Percentiles rank a stretch among this genome's conserved stretches.
These are phyloP conservation scores for Claviceps fusiformis DNA, from an alignment of 2,329 filamentous ascomycete genomes.

Conservation along the genomic window DNA sequence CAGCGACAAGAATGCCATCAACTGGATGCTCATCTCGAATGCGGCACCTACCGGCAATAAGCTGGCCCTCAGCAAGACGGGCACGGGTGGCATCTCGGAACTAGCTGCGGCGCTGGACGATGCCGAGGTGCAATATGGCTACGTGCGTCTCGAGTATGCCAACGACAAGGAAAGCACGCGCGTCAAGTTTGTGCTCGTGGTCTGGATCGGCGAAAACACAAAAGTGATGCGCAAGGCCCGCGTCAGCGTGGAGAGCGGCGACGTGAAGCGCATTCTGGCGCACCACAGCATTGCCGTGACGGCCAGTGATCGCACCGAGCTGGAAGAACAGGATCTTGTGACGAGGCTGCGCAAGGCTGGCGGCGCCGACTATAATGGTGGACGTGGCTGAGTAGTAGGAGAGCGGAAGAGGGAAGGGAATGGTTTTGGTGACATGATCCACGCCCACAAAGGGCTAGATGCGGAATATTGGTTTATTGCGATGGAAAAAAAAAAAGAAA, in stretches of 20 bases:
- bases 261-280: slow-evolving; percentile 48
- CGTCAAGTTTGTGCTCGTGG: slow-evolving; percentile 53
- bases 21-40: slow-evolving; percentile 56
- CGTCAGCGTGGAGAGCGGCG: slow-evolving; percentile 52
- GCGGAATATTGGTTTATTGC: neutral
- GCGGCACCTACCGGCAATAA: slow-evolving; percentile 40
- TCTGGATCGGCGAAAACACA: slow-evolving; percentile 54
- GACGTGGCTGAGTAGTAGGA: slow-evolving; percentile 29
- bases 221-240: slow-evolving; percentile 58
- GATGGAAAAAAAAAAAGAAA: too few species aligned
- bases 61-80: slow-evolving; percentile 42
- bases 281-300: slow-evolving; percentile 55
- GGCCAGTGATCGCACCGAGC: slow-evolving; percentile 43
- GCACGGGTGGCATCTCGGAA: slow-evolving; percentile 46
- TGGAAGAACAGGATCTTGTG: slow-evolving; percentile 49
- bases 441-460: neutral
- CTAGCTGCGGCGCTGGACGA: slow-evolving; percentile 43
- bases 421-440: neutral
- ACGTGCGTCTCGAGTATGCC: slow-evolving; percentile 53
- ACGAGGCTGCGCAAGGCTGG: slow-evolving; percentile 49
- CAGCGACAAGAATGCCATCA: slow-evolving; percentile 49
- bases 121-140: slow-evolving; percentile 50
- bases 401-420: neutral
- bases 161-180: slow-evolving; percentile 57
- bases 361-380: slow-evolving; percentile 59